Base-by-base conservation (phyloP, 495 filamentous ascomycete species). In the Terfezia boudieri region DNA sequence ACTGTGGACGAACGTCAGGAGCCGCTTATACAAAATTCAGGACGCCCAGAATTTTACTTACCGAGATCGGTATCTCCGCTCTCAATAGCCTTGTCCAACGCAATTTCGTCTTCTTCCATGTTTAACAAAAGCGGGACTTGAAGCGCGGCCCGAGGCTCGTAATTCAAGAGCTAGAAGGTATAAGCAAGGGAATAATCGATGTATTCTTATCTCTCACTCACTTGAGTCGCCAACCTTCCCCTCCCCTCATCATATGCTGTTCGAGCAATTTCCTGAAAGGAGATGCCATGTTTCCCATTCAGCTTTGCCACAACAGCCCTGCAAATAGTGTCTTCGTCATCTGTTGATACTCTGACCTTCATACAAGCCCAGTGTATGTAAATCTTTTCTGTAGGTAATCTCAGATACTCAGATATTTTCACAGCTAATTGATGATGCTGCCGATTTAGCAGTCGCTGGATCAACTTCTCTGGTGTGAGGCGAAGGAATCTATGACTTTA, bases 201-300 rank as follows among this genome's bases (percentile, higher is more conserved):
- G 26, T 32, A 32, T 32, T 32, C 26, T 2, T 32, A 32, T 32
- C 4, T 46, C 41, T 20, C 41, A 46, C 41, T 14, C 17, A 46
- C 41, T 4, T 92, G 77, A 1, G 86, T 96, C 23, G 90, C 92
- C 9, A 98, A 72, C 14, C 80, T 78, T 8, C 80, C 76, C 23
- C 92, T 78, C 3, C 90, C 90, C 70, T 98, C 90, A 60, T 96
- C 86, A 63, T 93, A 92, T 1, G 90, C 90, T n/a, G 90, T 80
- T 51, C 85, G 80, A 8, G 90, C 92, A 59, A 98, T 94, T 35
- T 80, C 73, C 61, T 95, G 89, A 60, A 94, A 98, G 0, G 89
- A 94, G 54, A 98, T 90, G 0, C 88, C 88, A 0, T 79, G 80
- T 63, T 93, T 92, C 16, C 83, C 84, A 0, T 81, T 75, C 2